phyloP scores from a whole-genome alignment of 1,139 yeast species.

The Trichomonascaceae sp. region DNA sequence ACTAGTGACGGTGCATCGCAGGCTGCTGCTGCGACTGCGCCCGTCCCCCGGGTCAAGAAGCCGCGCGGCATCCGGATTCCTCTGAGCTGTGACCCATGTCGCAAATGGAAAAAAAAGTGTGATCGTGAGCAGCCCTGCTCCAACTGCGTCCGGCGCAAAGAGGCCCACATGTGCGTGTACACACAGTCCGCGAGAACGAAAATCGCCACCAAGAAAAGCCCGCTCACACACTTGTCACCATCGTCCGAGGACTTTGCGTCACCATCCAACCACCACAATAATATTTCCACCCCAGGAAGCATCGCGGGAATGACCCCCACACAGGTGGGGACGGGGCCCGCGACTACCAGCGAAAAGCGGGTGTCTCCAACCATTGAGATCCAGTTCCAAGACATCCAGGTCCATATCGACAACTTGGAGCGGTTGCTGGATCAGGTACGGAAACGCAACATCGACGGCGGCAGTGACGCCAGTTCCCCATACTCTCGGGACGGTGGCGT shows the following conservation, averaged over 20 bases:
- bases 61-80: slow-evolving; percentile 17
- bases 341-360: not conserved
- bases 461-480: not conserved
- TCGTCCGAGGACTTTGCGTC: too few species aligned
- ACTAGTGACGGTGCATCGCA: too few species aligned
- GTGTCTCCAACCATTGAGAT: not conserved
- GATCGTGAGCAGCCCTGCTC: slow-evolving; percentile 12
- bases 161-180: slow-evolving; percentile 8
- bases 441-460: not conserved
- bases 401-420: slow-evolving; percentile 5
- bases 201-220: too few species aligned
- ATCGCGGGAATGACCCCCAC: too few species aligned
- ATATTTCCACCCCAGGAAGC: too few species aligned
- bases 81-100: slow-evolving; percentile 14
- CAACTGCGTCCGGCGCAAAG: slow-evolving; percentile 8
- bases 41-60: slow-evolving; percentile 6
- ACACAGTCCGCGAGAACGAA: not conserved
- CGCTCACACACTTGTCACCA: too few species aligned
- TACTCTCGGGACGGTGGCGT: too few species aligned
- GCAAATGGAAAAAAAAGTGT: slow-evolving; percentile 12
- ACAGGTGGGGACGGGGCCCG: too few species aligned
- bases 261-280: too few species aligned
- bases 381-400: slow-evolving; percentile 4
- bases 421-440: slow-evolving; percentile 4
- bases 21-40: too few species aligned